A percentile compares a stretch with the other conserved stretches of the same genome.
Conservation (phyloP, 139 green algal species). For the Nannochloris sp. region DNA sequence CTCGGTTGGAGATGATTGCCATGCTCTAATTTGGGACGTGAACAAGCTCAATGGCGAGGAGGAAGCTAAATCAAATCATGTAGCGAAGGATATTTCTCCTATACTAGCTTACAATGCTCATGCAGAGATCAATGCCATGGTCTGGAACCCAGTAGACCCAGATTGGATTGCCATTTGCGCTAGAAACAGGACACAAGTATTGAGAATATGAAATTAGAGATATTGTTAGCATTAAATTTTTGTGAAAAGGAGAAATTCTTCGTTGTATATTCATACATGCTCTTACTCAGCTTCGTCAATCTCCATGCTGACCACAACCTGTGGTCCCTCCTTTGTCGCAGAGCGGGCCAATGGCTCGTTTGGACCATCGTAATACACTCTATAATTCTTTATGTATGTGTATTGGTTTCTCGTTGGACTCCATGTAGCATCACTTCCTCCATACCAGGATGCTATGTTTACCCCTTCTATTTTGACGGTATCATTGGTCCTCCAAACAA, state of each 20-base stretch:
- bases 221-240: too few relatives aligned
- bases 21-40: constrained; percentile 95
- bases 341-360: not conserved
- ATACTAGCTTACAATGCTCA: constrained; percentile 88
- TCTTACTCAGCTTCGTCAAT: not conserved
- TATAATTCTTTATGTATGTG: constrained; percentile 14
- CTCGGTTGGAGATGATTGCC: constrained; percentile 66
- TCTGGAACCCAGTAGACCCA: constrained; percentile 74
- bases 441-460: constrained; percentile 16
- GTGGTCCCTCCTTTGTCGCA: not conserved
- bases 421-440: constrained; percentile 17
- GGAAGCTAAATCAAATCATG: not conserved
- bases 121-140: constrained; percentile 85
- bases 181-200: constrained; percentile 80
- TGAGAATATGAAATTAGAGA: constrained; percentile 70
- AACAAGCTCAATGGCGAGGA: constrained; percentile 7
- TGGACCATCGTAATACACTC: not conserved
- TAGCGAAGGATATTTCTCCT: constrained; percentile 63
- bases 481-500: constrained; percentile 2
- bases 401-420: constrained; percentile 1
- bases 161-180: constrained; percentile 93
- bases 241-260: not conserved
- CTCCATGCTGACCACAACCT: not conserved
- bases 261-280: not conserved
- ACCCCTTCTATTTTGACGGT: constrained; percentile 7